These are phyloP conservation scores for Dimargaris cristalligena DNA, from an alignment of 192 early-diverging fungal species.

Conservation along the genomic window DNA sequence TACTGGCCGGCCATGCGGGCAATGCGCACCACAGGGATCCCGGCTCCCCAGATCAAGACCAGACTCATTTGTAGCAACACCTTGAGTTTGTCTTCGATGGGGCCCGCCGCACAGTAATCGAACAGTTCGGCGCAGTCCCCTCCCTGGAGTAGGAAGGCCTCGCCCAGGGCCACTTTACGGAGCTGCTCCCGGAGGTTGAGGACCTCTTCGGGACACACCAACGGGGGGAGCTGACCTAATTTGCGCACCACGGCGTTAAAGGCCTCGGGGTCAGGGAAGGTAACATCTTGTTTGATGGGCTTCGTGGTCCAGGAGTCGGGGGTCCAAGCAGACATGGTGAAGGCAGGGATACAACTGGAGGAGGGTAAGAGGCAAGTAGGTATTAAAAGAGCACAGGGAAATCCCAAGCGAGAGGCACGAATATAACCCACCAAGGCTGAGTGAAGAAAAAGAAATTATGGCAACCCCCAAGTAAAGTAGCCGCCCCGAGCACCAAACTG, in stretches of 20 bases:
- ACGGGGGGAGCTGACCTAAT: slow-evolving; percentile 64
- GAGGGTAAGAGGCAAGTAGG: not conserved
- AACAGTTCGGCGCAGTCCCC: slow-evolving; percentile 98
- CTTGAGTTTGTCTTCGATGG: slow-evolving; percentile 91
- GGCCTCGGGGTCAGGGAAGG: slow-evolving; percentile 60
- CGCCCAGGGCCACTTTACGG: slow-evolving; percentile 72
- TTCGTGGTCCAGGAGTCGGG: slow-evolving; percentile 54
- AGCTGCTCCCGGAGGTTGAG: slow-evolving; percentile 53
- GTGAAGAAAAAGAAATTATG: no score
- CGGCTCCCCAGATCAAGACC: slow-evolving; percentile 83
- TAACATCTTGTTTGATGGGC: slow-evolving; percentile 76
- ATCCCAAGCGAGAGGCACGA: no score
- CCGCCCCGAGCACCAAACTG: no score
- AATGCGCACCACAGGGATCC: slow-evolving; percentile 85
- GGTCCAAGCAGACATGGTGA: slow-evolving; percentile 28
- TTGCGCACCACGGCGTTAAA: slow-evolving; percentile 54
- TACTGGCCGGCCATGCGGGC: slow-evolving; percentile 98
- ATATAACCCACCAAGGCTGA: no score
- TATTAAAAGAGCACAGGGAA: no score
- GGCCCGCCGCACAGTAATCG: slow-evolving; percentile 85
- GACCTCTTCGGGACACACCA: slow-evolving; percentile 79
- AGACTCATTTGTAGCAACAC: slow-evolving; percentile 95
- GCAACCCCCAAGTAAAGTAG: no score
- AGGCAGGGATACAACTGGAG: not conserved
- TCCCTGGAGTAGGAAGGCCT: slow-evolving; percentile 90